Percentiles rank a stretch among this genome's conserved stretches.
Conservation (phyloP, 331 rosid genomes). For the Rhamnella rubrinervis region DNA sequence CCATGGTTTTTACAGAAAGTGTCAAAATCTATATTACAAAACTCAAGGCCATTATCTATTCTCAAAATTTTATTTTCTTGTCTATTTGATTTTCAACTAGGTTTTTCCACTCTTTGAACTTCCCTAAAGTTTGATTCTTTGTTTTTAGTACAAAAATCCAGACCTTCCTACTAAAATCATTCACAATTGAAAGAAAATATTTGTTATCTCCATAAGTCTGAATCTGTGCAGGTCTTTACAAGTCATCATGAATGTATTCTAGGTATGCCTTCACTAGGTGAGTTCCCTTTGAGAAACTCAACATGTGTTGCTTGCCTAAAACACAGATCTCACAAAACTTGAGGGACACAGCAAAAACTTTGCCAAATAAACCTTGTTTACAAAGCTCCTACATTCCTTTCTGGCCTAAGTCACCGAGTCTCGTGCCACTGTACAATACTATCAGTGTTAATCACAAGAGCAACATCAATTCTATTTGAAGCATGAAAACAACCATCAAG, state of each 20-base stretch:
- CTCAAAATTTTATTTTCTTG: background rate
- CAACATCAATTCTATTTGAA: accelerated
- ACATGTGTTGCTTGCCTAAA: too few relatives aligned
- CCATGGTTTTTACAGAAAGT: too few relatives aligned
- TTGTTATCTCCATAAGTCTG: background rate
- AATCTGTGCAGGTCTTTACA: background rate
- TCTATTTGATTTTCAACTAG: background rate
- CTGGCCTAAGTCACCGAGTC: background rate
- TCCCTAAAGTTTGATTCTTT: background rate
- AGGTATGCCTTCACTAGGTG: background rate
- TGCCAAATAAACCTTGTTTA: background rate
- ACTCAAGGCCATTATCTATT: too few relatives aligned
- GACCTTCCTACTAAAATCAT: background rate
- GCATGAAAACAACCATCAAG: background rate
- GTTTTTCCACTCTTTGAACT: background rate
- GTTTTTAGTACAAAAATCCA: too few relatives aligned
- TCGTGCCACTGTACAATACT: too few relatives aligned
- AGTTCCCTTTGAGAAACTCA: background rate
- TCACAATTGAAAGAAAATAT: too few relatives aligned
- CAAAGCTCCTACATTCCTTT: background rate
- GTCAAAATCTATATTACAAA: too few relatives aligned
- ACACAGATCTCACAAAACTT: too few relatives aligned
- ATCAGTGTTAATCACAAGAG: background rate
- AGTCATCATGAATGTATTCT: background rate
- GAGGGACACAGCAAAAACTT: too few relatives aligned